These are phyloP conservation scores for Carpinus viminea DNA, from an alignment of 306 rosid genomes.

Conservation along the genomic window DNA sequence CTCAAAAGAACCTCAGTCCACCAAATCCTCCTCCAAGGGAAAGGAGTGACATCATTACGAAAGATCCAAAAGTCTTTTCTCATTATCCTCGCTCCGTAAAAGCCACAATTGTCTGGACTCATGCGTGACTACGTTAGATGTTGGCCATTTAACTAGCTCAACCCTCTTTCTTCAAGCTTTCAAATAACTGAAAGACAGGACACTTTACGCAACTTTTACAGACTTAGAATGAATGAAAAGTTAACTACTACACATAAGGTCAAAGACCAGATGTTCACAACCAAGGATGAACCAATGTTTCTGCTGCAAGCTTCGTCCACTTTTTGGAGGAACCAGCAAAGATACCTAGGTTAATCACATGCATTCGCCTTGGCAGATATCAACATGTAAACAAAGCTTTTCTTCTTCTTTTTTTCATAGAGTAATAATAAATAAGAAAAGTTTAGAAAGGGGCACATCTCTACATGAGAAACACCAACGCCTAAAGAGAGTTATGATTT, in stretches of 20 bases:
- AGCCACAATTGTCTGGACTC: background rate
- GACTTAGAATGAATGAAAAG: background rate
- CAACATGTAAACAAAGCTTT: background rate
- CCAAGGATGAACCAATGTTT: background rate
- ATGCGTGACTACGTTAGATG: background rate
- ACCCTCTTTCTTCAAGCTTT: background rate
- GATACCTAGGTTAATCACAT: background rate
- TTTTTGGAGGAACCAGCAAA: background rate
- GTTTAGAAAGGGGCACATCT: background rate
- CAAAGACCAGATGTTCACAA: background rate
- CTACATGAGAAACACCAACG: background rate
- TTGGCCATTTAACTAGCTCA: background rate
- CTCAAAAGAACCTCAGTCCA: too few species aligned
- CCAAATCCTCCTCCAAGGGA: too few species aligned
- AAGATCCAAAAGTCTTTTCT: too few species aligned
- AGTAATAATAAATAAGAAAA: background rate
- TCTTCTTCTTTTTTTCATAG: background rate
- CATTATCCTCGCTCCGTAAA: too few species aligned
- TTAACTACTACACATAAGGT: background rate
- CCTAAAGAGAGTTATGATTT: constrained; percentile 17
- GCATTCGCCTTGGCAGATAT: background rate
- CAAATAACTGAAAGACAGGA: background rate
- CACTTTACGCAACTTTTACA: background rate
- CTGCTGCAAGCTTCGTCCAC: background rate
- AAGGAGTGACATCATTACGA: too few species aligned